Percentiles rank a stretch among this genome's conserved stretches.
Evolutionary conservation across 768 basidiomycete species (phyloP).

Genomic region (Baorangia bicolor): DNA sequence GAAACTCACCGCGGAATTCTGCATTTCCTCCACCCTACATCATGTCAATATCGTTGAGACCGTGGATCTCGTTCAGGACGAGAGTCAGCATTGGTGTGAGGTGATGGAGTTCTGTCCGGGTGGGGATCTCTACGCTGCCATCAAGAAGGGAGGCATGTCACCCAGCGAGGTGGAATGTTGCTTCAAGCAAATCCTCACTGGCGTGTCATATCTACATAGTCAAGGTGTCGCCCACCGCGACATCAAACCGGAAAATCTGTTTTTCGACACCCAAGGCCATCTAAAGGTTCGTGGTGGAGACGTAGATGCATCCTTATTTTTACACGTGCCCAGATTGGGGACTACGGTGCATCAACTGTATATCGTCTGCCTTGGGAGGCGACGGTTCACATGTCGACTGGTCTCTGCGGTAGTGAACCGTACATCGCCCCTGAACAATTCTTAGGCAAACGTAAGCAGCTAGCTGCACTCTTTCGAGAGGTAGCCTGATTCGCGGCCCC

Average conservation of each 20-base stretch:
- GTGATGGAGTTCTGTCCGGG: slow-evolving; percentile 99
- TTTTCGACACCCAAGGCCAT: slow-evolving; percentile 90
- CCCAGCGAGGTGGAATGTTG: slow-evolving; percentile 94
- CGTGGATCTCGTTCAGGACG: slow-evolving; percentile 98
- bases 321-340: slow-evolving; percentile 70
- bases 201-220: slow-evolving; percentile 87
- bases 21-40: slow-evolving; percentile 93
- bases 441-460: slow-evolving; percentile 86
- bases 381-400: slow-evolving; percentile 95
- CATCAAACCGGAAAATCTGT: slow-evolving; percentile 96
- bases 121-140: slow-evolving; percentile 96
- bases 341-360: slow-evolving; percentile 99
- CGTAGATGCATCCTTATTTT: background rate
- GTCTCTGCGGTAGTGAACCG: slow-evolving; percentile 95
- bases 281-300: slow-evolving; percentile 68
- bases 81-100: slow-evolving; percentile 95
- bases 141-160: slow-evolving; percentile 95
- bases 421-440: slow-evolving; percentile 99
- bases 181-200: slow-evolving; percentile 93
- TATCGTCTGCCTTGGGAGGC: slow-evolving; percentile 98
- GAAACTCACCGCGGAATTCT: slow-evolving; percentile 99
- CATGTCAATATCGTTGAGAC: slow-evolving; percentile 97
- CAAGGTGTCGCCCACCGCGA: slow-evolving; percentile 98
- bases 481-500: slow-evolving; percentile 37
- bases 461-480: slow-evolving; percentile 31